Evolutionary conservation across 805 yeast genomes (phyloP).

Genomic region (Metschnikowia baotianmanensis): DNA sequence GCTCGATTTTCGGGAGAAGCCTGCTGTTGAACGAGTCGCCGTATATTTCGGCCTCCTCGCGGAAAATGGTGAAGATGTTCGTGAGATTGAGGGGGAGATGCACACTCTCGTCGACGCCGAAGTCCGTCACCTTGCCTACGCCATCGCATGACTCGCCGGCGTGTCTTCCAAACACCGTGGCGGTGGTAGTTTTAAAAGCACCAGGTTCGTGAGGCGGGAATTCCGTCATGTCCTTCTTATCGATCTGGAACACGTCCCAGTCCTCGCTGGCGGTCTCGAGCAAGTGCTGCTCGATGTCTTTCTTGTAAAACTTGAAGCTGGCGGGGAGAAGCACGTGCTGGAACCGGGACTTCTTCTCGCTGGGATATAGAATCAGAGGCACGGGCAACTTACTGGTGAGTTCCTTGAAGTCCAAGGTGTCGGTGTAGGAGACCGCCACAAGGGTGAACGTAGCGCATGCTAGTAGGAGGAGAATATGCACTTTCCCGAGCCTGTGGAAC

Average conservation of each 20-base stretch:
- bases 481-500: no score
- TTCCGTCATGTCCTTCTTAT: background rate
- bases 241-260: constrained; percentile 4
- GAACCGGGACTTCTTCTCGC: no score
- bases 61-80: constrained; percentile 2
- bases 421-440: background rate
- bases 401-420: background rate
- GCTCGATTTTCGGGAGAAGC: constrained; percentile 5
- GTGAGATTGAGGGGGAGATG: constrained; percentile 6
- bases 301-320: constrained; percentile 4
- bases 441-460: background rate
- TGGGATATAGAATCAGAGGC: no score
- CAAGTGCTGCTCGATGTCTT: constrained; percentile 4
- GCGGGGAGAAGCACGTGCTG: constrained; percentile 12
- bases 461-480: no score
- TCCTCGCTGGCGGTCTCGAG: constrained; percentile 4
- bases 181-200: background rate
- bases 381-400: no score
- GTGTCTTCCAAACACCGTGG: background rate
- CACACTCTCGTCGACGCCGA: constrained; percentile 1
- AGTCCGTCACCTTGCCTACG: constrained; percentile 1
- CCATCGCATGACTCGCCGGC: background rate
- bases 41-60: constrained; percentile 7
- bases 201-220: constrained; percentile 6
- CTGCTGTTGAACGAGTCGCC: constrained; percentile 9